Percentiles rank a stretch among this genome's conserved stretches.
These are phyloP conservation scores for Plasmodium cynomolgi DNA, from an alignment of 169 alveolate species.

Conservation along the genomic window DNA sequence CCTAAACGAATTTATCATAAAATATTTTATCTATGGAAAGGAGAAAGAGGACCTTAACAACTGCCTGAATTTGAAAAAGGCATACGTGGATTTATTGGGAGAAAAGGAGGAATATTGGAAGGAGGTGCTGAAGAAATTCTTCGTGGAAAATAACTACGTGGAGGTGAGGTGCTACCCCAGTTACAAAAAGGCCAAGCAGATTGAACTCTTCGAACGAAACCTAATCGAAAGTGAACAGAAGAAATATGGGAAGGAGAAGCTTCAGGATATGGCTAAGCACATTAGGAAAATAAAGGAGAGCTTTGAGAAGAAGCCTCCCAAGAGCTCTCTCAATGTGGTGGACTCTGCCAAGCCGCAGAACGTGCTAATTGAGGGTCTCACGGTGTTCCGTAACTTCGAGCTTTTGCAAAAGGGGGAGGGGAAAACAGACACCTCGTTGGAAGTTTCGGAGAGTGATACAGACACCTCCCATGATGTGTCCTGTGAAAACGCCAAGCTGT, in stretches of 20 bases:
- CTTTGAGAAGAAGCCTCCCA: conserved; percentile 74
- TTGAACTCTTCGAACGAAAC: conserved; percentile 74
- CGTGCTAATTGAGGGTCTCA: conserved; percentile 63
- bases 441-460: neutral
- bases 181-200: conserved; percentile 53
- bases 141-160: conserved; percentile 69
- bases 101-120: conserved; percentile 83
- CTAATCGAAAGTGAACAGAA: conserved; percentile 71
- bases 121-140: conserved; percentile 57
- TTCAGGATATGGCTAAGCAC: conserved; percentile 62
- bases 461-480: neutral
- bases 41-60: conserved; percentile 65
- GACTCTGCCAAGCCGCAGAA: conserved; percentile 47
- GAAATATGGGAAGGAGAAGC: conserved; percentile 67
- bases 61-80: conserved; percentile 61
- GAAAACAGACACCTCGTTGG: neutral
- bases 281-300: conserved; percentile 61
- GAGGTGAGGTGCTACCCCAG: conserved; percentile 79
- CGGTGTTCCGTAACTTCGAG: conserved; percentile 73
- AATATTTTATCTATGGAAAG: conserved; percentile 75
- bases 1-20: conserved; percentile 75
- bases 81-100: conserved; percentile 12
- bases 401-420: neutral
- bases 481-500: neutral
- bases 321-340: conserved; percentile 51